Evolutionary conservation across 163 green algal species (phyloP).

Genomic region (Scenedesmus sp.): DNA sequence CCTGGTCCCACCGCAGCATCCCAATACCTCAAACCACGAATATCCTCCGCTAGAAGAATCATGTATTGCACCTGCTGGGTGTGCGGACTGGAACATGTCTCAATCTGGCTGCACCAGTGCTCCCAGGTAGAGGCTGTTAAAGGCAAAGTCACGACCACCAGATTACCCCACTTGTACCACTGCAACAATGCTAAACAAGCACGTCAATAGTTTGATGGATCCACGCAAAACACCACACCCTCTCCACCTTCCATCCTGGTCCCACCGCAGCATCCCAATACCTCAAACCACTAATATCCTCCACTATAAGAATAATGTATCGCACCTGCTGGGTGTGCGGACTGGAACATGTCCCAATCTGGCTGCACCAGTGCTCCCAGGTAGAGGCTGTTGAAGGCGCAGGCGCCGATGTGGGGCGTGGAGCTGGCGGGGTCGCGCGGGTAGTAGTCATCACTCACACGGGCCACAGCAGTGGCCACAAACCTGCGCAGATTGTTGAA

Average conservation of each 20-base stretch:
- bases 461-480: conserved; percentile 79
- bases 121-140: conserved; percentile 80
- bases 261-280: too few relatives aligned
- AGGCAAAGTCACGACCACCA: neutral
- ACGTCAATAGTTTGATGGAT: neutral
- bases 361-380: conserved; percentile 91
- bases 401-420: conserved; percentile 90
- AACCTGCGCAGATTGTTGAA: conserved; percentile 60
- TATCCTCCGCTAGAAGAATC: conserved; percentile 43
- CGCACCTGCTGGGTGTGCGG: conserved; percentile 49
- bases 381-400: conserved; percentile 97
- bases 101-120: conserved; percentile 93
- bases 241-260: neutral
- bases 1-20: too few relatives aligned
- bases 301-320: conserved; percentile 42
- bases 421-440: conserved; percentile 85
- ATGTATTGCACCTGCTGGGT: conserved; percentile 31
- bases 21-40: too few relatives aligned
- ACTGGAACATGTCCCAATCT: conserved; percentile 99
- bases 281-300: too few relatives aligned
- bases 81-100: conserved; percentile 94
- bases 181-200: neutral
- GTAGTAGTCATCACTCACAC: conserved; percentile 97
- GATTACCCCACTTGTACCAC: neutral
- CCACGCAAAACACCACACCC: neutral